Percentiles rank a stretch among this genome's conserved stretches.
These are phyloP conservation scores for Daldinia concentrica DNA, from an alignment of 495 filamentous ascomycete genomes.

Conservation along the genomic window DNA sequence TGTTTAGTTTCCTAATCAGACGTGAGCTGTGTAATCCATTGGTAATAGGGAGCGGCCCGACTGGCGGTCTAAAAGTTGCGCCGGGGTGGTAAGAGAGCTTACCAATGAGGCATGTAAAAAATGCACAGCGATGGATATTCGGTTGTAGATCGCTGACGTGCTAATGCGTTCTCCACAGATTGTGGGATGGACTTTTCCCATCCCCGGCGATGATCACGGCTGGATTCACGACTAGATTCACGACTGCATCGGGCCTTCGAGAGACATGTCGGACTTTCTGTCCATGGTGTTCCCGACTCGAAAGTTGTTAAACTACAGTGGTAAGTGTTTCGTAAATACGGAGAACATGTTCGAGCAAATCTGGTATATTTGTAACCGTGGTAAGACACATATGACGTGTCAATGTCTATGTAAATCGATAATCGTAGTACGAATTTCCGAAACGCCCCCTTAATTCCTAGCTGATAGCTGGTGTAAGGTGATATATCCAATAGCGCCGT, in stretches of 20 bases:
- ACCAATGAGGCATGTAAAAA: slow-evolving; percentile 20
- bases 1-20: not conserved
- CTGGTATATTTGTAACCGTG: not conserved
- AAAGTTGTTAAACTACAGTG: not conserved
- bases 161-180: slow-evolving; percentile 7
- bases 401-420: slow-evolving; percentile 3
- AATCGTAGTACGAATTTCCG: not conserved
- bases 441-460: not conserved
- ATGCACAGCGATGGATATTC: not conserved
- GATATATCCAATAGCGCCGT: slow-evolving; percentile 19
- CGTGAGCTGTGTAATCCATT: slow-evolving; percentile 12
- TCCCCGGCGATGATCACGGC: not conserved
- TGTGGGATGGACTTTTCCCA: not conserved
- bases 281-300: not conserved
- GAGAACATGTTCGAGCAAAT: not conserved
- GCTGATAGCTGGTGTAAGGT: slow-evolving; percentile 11
- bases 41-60: slow-evolving; percentile 27
- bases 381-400: not conserved
- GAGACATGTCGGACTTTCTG: not conserved
- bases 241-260: not conserved
- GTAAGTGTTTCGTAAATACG: too few species aligned
- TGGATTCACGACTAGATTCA: not conserved
- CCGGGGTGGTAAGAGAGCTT: not conserved
- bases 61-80: slow-evolving; percentile 10
- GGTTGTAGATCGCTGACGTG: slow-evolving; percentile 12